Conservation (phyloP, 371 early-diverging fungal genomes). For the Fennellomyces sp. region DNA sequence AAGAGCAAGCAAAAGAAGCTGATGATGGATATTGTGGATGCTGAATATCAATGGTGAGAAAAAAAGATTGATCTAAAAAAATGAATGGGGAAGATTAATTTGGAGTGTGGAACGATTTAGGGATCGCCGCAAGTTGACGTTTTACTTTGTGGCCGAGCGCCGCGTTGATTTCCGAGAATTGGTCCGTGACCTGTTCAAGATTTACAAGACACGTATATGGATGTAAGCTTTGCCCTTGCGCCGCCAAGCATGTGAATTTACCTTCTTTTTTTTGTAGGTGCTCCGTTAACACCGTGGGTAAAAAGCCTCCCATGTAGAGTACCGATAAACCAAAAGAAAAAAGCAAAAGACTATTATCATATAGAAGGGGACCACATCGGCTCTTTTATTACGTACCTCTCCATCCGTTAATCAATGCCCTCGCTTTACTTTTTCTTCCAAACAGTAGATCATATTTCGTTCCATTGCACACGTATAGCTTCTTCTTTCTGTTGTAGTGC, state of each 20-base stretch:
- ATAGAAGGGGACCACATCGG: neutral
- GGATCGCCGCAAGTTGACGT: conserved; percentile 96
- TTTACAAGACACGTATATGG: conserved; percentile 99
- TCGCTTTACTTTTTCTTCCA: neutral
- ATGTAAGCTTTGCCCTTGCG: conserved; percentile 57
- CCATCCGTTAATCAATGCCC: no score
- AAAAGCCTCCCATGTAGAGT: conserved; percentile 12
- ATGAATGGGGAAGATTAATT: neutral
- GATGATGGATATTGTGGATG: conserved; percentile 94
- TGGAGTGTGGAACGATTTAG: conserved; percentile 31
- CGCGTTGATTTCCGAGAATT: conserved; percentile 98
- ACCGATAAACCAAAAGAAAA: neutral
- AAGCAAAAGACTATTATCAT: neutral
- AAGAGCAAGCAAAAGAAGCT: conserved; percentile 86
- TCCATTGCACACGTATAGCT: no score
- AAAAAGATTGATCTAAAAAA: neutral
- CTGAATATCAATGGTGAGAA: conserved; percentile 95
- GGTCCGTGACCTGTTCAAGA: conserved; percentile 97
- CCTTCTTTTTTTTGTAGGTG: conserved; percentile 6
- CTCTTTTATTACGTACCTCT: neutral
- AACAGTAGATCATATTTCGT: neutral
- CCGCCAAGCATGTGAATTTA: neutral
- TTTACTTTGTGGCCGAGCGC: conserved; percentile 91
- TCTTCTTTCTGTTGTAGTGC: no score
- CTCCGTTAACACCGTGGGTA: conserved; percentile 12